phyloP scores from a whole-genome alignment of 2,329 filamentous ascomycete genomes.

The Onygenales sp. region DNA sequence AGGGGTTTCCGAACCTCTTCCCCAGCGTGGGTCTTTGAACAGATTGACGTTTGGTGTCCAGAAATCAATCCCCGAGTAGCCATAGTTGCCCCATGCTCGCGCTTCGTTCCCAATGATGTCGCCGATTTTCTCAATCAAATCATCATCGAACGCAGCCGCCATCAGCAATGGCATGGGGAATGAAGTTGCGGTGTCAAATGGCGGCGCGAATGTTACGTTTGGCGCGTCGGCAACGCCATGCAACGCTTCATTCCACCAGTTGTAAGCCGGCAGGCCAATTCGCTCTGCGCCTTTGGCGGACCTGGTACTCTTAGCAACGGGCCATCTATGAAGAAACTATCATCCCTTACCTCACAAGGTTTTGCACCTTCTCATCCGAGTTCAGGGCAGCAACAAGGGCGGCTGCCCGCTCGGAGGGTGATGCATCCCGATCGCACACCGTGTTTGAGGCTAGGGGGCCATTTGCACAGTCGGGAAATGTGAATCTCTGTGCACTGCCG shows the following conservation, averaged over 20 bases:
- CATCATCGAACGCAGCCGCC: slow-evolving; percentile 52
- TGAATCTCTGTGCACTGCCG: background rate
- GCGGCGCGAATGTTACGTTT: slow-evolving; percentile 44
- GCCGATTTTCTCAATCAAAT: slow-evolving; percentile 45
- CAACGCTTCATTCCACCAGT: slow-evolving; percentile 48
- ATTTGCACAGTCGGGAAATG: slow-evolving; percentile 38
- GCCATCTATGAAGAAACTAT: background rate
- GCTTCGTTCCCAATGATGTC: slow-evolving; percentile 44
- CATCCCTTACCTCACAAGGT: slow-evolving; percentile 25
- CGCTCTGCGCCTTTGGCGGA: slow-evolving; percentile 34
- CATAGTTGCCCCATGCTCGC: slow-evolving; percentile 50
- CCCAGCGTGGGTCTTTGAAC: slow-evolving; percentile 53
- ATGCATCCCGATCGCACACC: slow-evolving; percentile 37
- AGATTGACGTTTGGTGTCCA: slow-evolving; percentile 60
- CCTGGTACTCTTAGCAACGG: background rate
- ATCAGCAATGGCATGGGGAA: slow-evolving; percentile 53
- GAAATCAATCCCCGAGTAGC: slow-evolving; percentile 29
- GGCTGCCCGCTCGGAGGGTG: slow-evolving; percentile 26
- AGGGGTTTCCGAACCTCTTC: slow-evolving; percentile 48
- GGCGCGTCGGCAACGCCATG: slow-evolving; percentile 43
- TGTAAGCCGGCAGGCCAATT: slow-evolving; percentile 46
- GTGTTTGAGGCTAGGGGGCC: slow-evolving; percentile 38
- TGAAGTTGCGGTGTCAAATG: slow-evolving; percentile 48
- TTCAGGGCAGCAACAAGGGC: slow-evolving; percentile 40
- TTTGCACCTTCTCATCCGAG: slow-evolving; percentile 43